Percentiles rank a stretch among this genome's conserved stretches.
phyloP scores from a whole-genome alignment of 2,329 filamentous ascomycete genomes.

The Emericellopsis cladophorae region DNA sequence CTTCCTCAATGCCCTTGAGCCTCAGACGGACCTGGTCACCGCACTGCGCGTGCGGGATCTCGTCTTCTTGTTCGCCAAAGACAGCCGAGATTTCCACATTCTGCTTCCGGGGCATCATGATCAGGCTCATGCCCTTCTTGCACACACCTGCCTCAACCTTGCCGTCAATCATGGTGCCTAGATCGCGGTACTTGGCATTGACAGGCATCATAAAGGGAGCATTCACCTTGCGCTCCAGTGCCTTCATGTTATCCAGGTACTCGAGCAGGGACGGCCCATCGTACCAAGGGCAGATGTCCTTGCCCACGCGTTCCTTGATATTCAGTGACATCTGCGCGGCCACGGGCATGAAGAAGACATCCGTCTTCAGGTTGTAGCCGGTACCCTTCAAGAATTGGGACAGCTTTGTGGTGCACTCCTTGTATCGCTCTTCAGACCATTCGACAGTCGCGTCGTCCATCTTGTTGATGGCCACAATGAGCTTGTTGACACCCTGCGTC shows the following conservation, averaged over 20 bases:
- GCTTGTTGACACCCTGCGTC: conserved; percentile 95
- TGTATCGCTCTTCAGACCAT: conserved; percentile 87
- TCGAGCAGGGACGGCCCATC: conserved; percentile 84
- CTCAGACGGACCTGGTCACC: conserved; percentile 92
- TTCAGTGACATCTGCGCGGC: conserved; percentile 77
- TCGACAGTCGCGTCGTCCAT: conserved; percentile 97
- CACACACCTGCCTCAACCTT: conserved; percentile 92
- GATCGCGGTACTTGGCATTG: conserved; percentile 89
- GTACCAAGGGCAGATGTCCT: conserved; percentile 70
- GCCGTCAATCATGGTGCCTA: conserved; percentile 95
- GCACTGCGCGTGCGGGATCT: conserved; percentile 68
- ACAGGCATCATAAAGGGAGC: conserved; percentile 99
- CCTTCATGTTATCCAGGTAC: conserved; percentile 87
- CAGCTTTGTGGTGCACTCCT: conserved; percentile 87
- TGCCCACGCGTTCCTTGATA: conserved; percentile 79
- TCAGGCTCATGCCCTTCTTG: conserved; percentile 73
- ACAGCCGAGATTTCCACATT: conserved; percentile 69
- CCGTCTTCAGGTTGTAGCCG: conserved; percentile 87
- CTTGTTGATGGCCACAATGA: conserved; percentile 94
- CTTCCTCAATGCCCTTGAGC: conserved; percentile 90
- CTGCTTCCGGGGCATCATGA: conserved; percentile 95
- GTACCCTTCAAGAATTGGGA: conserved; percentile 78
- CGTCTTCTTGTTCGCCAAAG: conserved; percentile 94
- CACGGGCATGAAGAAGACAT: conserved; percentile 92
- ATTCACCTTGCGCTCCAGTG: conserved; percentile 89